A percentile compares a stretch with the other conserved stretches of the same genome.
These are phyloP conservation scores for Chenopodium berlandieri DNA, from an alignment of 148 eudicot genomes.

Conservation along the genomic window DNA sequence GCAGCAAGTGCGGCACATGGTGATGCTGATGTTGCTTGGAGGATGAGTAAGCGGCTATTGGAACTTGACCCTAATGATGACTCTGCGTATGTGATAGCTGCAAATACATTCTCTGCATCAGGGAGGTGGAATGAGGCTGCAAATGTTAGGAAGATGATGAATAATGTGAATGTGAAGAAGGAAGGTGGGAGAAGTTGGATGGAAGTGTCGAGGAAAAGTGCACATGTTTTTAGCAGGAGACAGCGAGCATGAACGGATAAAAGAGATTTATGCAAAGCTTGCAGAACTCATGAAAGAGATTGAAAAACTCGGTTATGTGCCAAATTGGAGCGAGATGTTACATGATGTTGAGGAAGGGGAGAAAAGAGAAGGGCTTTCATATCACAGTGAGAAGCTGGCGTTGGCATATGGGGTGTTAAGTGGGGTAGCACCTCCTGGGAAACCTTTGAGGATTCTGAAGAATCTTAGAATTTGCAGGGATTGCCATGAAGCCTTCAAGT, in stretches of 20 bases:
- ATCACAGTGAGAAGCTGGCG: conserved; percentile 76
- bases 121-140: conserved; percentile 59
- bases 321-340: conserved; percentile 46
- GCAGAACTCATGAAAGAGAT: conserved; percentile 50
- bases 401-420: conserved; percentile 64
- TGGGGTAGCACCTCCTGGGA: conserved; percentile 54
- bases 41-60: conserved; percentile 47
- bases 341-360: conserved; percentile 57
- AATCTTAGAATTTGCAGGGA: conserved; percentile 62
- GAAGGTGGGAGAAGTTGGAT: conserved; percentile 76
- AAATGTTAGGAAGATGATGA: conserved; percentile 59
- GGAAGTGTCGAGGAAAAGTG: conserved; percentile 48
- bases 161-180: conserved; percentile 48
- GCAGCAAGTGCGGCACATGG: conserved; percentile 48
- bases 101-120: conserved; percentile 50
- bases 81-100: conserved; percentile 65
- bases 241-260: conserved; percentile 38
- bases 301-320: conserved; percentile 53
- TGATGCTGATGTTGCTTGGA: conserved; percentile 45
- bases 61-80: conserved; percentile 58
- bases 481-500: conserved; percentile 65
- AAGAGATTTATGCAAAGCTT: conserved; percentile 49
- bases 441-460: conserved; percentile 67
- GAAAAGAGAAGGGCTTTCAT: conserved; percentile 51
- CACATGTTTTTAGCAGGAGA: conserved; percentile 68